phyloP scores from a whole-genome alignment of 371 early-diverging fungal genomes.

The Mortierella sp. region DNA sequence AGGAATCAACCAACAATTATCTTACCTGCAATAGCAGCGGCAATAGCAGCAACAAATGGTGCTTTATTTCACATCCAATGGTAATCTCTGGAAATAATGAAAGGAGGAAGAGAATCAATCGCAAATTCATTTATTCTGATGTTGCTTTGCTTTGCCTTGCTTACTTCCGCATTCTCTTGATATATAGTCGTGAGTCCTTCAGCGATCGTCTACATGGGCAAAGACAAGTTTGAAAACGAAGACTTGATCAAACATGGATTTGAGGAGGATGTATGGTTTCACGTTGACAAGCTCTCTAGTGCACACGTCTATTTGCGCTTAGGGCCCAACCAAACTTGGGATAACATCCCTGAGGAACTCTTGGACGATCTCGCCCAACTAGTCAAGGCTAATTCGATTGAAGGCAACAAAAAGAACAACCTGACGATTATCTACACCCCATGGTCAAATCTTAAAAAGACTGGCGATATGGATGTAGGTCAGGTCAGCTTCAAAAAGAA shows the following conservation, averaged over 20 bases:
- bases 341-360: conserved; percentile 78
- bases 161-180: too few species aligned
- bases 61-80: too few species aligned
- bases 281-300: conserved; percentile 96
- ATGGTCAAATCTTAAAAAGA: conserved; percentile 93
- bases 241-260: conserved; percentile 96
- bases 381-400: conserved; percentile 96
- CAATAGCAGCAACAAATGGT: too few species aligned
- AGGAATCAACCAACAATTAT: too few species aligned
- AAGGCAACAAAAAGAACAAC: conserved; percentile 75
- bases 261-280: conserved; percentile 97
- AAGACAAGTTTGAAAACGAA: conserved; percentile 97
- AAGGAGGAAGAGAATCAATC: too few species aligned
- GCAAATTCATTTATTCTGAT: too few species aligned
- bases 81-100: too few species aligned
- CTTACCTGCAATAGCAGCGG: too few species aligned
- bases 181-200: conserved; percentile 79
- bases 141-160: too few species aligned
- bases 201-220: conserved; percentile 94
- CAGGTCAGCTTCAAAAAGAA: conserved; percentile 93
- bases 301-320: conserved; percentile 97
- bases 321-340: conserved; percentile 81
- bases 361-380: conserved; percentile 93
- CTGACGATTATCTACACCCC: conserved; percentile 95
- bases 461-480: conserved; percentile 94